Conservation (phyloP, 768 basidiomycete species). For the Boletus rufocinnamomeus region DNA sequence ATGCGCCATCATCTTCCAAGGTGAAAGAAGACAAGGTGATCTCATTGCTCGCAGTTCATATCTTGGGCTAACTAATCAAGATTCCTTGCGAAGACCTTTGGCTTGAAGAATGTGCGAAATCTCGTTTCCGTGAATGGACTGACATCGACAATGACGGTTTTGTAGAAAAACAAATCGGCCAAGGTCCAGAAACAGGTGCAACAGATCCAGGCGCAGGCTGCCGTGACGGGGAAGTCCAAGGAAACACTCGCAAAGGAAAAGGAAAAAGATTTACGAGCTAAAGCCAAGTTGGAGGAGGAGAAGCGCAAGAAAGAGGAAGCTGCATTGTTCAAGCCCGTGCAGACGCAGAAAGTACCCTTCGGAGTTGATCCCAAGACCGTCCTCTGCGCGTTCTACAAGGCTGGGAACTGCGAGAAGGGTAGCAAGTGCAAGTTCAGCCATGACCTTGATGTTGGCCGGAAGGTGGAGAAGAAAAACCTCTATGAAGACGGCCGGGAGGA, state of each 20-base stretch:
- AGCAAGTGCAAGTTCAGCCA: constrained; percentile 98
- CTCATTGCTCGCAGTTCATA: constrained; percentile 19
- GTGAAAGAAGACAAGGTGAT: constrained; percentile 81
- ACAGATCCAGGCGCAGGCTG: constrained; percentile 75
- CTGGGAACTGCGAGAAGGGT: constrained; percentile 92
- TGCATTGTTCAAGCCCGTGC: constrained; percentile 76
- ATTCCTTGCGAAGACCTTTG: constrained; percentile 66
- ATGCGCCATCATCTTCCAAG: constrained; percentile 58
- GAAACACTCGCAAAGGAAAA: constrained; percentile 82
- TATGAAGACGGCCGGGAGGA: constrained; percentile 89
- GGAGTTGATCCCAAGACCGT: constrained; percentile 97
- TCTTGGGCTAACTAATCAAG: constrained; percentile 30
- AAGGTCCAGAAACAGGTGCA: constrained; percentile 89
- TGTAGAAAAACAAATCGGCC: constrained; percentile 90
- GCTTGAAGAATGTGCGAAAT: constrained; percentile 77
- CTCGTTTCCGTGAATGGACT: constrained; percentile 5
- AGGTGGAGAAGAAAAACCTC: constrained; percentile 93
- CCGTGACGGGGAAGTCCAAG: constrained; percentile 76
- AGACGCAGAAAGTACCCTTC: constrained; percentile 85
- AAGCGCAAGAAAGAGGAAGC: constrained; percentile 85
- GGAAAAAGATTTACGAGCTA: constrained; percentile 75
- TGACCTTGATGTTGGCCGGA: constrained; percentile 83
- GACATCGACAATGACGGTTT: constrained; percentile 9
- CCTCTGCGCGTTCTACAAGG: constrained; percentile 90
- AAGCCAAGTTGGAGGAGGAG: constrained; percentile 77